These are phyloP conservation scores for Pythium monospermum DNA, from an alignment of 352 stramenopile species.

Conservation along the genomic window DNA sequence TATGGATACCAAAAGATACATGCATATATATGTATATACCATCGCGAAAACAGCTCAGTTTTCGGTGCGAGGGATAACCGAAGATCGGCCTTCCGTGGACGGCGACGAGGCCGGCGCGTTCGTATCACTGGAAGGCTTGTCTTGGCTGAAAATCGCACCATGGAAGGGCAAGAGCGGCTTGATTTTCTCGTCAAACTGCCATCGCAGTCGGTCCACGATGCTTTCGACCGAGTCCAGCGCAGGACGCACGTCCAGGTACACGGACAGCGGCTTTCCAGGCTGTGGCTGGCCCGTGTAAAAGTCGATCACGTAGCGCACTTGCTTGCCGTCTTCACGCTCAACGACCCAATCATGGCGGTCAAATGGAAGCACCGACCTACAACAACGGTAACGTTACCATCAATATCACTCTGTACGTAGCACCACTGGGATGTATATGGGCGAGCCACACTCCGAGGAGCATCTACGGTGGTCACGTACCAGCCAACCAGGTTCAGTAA, in stretches of 20 bases:
- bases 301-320: constrained; percentile 98
- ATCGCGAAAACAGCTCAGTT: neutral
- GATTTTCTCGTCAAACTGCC: constrained; percentile 80
- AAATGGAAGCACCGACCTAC: constrained; percentile 91
- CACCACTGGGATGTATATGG: too few relatives aligned
- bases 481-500: constrained; percentile 83
- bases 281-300: constrained; percentile 95
- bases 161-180: constrained; percentile 65
- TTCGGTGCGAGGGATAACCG: constrained; percentile 24
- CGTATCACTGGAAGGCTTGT: neutral
- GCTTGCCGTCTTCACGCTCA: constrained; percentile 77
- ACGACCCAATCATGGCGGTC: constrained; percentile 99
- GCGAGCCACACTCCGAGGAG: neutral
- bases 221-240: constrained; percentile 90
- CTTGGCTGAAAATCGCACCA: constrained; percentile 37
- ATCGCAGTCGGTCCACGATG: constrained; percentile 69
- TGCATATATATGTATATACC: too few relatives aligned
- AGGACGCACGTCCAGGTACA: constrained; percentile 96
- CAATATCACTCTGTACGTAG: too few relatives aligned
- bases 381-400: too few relatives aligned
- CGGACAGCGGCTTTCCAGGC: constrained; percentile 76
- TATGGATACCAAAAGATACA: too few relatives aligned
- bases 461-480: constrained; percentile 18
- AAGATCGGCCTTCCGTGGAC: constrained; percentile 25
- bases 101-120: neutral